These are phyloP conservation scores for Solanum medicagineum DNA, from an alignment of 257 asterid genomes.

Conservation along the genomic window DNA sequence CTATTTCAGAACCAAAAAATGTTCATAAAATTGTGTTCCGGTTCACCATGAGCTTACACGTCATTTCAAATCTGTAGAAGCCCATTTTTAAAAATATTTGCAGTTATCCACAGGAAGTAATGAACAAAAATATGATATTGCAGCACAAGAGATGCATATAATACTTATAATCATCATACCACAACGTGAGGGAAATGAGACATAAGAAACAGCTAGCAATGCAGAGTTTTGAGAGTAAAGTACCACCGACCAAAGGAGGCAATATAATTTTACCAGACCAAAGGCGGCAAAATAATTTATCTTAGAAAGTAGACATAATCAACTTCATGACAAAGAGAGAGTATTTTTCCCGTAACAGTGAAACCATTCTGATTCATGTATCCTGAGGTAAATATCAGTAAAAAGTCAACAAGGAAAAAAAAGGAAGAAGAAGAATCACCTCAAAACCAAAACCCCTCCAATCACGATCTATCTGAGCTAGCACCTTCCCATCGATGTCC, in stretches of 20 bases:
- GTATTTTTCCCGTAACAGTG: neutral
- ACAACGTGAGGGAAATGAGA: neutral
- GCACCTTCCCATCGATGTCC: constrained; percentile 75
- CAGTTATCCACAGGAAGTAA: neutral
- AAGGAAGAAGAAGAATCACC: constrained; percentile 23
- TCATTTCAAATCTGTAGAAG: neutral
- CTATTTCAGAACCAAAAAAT: neutral
- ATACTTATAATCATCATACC: neutral
- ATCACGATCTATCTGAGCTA: constrained; percentile 92
- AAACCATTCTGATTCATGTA: neutral
- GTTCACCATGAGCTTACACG: neutral
- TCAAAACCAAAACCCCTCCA: constrained; percentile 97
- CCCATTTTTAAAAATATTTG: neutral
- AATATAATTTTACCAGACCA: neutral
- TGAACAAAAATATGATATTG: neutral
- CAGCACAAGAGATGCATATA: neutral
- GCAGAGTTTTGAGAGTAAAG: neutral
- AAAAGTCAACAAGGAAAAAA: neutral
- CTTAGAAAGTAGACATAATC: neutral
- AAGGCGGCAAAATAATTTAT: neutral
- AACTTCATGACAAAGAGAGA: neutral
- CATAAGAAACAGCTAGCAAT: neutral
- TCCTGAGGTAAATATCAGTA: neutral
- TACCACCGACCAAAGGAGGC: neutral
- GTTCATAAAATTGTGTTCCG: neutral